Conservation (phyloP, 2,329 filamentous ascomycete species). For the Incumbomyces lentus region DNA sequence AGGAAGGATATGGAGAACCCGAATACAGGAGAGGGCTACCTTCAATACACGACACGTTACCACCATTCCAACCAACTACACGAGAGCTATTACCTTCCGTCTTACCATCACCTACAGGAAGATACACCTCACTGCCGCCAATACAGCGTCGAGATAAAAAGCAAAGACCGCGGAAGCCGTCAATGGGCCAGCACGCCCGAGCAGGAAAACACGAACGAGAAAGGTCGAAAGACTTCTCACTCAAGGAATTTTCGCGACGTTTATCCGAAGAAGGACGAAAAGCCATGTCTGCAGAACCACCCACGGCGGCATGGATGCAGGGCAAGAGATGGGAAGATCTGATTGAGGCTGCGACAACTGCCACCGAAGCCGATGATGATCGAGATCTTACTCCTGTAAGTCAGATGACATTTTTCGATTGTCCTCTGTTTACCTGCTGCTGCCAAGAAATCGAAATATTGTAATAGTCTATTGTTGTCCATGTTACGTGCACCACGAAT, state of each 20-base stretch:
- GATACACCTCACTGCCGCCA: conserved; percentile 79
- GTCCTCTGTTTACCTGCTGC: conserved; percentile 23
- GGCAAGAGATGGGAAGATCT: conserved; percentile 94
- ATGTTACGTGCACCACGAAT: conserved; percentile 9
- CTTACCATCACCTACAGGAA: conserved; percentile 64
- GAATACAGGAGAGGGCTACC: conserved; percentile 58
- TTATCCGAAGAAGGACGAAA: conserved; percentile 68
- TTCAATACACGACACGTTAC: conserved; percentile 62
- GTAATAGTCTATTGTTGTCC: conserved; percentile 11
- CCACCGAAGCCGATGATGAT: conserved; percentile 81
- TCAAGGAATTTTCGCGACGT: conserved; percentile 62
- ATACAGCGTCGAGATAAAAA: conserved; percentile 63
- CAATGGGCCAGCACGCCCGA: conserved; percentile 67
- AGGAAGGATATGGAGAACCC: conserved; percentile 64
- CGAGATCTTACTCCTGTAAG: conserved; percentile 76
- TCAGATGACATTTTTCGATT: conserved; percentile 26
- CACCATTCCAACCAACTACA: conserved; percentile 49
- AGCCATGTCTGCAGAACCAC: conserved; percentile 75
- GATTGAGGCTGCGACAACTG: conserved; percentile 86
- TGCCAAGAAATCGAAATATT: conserved; percentile 23
- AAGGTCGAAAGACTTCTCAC: conserved; percentile 30
- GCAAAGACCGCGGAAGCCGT: conserved; percentile 71
- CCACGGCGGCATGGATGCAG: conserved; percentile 57
- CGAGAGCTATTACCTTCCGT: conserved; percentile 76
- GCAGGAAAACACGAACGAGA: conserved; percentile 60